phyloP scores from a whole-genome alignment of 208 protist species.

The Leishmania major region DNA sequence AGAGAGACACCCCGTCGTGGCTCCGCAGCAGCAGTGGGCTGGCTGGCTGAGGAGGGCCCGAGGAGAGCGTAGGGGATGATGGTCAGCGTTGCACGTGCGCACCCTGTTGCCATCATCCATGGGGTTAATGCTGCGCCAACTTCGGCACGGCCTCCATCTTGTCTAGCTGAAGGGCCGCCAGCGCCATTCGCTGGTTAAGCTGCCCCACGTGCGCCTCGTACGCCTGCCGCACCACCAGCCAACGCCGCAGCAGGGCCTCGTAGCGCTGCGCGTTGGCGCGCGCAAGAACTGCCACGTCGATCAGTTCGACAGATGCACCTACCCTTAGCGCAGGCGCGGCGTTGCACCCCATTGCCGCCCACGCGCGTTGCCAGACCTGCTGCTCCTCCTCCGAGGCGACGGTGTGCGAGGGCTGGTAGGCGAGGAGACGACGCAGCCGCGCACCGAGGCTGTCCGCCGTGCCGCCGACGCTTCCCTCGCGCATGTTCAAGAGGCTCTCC shows the following conservation, averaged over 20 bases:
- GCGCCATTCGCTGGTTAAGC: slow-evolving; percentile 25
- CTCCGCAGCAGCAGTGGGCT: neutral
- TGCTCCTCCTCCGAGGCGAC: slow-evolving; percentile 18
- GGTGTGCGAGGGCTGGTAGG: slow-evolving; percentile 19
- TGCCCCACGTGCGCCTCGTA: slow-evolving; percentile 13
- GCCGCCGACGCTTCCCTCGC: neutral
- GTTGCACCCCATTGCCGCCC: slow-evolving; percentile 6
- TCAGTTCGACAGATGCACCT: neutral
- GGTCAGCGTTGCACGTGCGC: neutral
- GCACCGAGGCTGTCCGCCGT: neutral
- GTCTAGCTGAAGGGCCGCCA: slow-evolving; percentile 27
- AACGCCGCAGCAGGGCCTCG: slow-evolving; percentile 21
- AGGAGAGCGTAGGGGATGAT: neutral
- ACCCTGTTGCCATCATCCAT: neutral
- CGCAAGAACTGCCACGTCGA: slow-evolving; percentile 28
- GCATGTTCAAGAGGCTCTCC: slow-evolving; percentile 3
- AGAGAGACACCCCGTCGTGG: slow-evolving; percentile 5
- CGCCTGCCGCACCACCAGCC: slow-evolving; percentile 8
- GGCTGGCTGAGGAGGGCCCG: neutral
- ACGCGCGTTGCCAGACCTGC: slow-evolving; percentile 25
- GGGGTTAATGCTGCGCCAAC: neutral
- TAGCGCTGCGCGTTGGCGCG: slow-evolving; percentile 25
- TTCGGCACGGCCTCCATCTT: slow-evolving; percentile 20
- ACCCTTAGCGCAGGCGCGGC: neutral
- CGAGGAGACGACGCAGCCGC: slow-evolving; percentile 11